Percentiles rank a stretch among this genome's conserved stretches.
phyloP scores from a whole-genome alignment of 1,284 basidiomycete species.

The Laetiporus sulphureus region DNA sequence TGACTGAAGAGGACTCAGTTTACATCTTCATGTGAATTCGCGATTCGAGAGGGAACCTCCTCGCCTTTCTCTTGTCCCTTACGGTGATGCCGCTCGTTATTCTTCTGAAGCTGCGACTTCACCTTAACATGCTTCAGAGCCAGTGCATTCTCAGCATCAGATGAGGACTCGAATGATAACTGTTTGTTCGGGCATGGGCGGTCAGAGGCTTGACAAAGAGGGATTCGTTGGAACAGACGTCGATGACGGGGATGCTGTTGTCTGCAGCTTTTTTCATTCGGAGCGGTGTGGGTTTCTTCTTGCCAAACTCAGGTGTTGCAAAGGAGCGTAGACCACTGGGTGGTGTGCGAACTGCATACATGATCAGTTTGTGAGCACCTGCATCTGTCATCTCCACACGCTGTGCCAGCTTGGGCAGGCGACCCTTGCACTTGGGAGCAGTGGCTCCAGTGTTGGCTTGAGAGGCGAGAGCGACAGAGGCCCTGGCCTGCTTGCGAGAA shows the following conservation, averaged over 20 bases:
- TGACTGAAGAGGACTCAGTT: no score
- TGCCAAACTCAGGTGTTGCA: conserved; percentile 25
- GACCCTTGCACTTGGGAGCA: conserved; percentile 16
- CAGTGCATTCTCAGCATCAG: conserved; percentile 5
- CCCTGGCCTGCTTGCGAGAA: no score
- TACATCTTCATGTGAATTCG: background rate
- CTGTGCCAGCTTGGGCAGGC: conserved; percentile 15
- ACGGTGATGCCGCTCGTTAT: conserved; percentile 24
- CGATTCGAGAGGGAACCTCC: conserved; percentile 2
- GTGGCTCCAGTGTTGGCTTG: no score
- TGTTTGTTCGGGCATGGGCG: conserved; percentile 20
- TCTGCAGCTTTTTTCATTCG: conserved; percentile 6
- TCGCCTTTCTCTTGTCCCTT: conserved; percentile 22
- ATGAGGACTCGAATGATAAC: conserved; percentile 15
- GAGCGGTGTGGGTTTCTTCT: conserved; percentile 16
- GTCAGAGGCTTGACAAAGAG: conserved; percentile 12
- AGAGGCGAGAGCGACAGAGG: no score
- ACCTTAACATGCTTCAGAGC: conserved; percentile 22
- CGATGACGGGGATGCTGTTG: conserved; percentile 10
- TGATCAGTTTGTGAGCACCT: no score
- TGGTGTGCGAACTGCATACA: no score
- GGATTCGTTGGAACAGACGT: conserved; percentile 19
- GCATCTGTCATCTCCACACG: no score
- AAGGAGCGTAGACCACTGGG: conserved; percentile 17
- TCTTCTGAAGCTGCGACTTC: conserved; percentile 6